Evolutionary conservation across 331 rosid genomes (phyloP).

Genomic region (Cydonia oblonga): DNA sequence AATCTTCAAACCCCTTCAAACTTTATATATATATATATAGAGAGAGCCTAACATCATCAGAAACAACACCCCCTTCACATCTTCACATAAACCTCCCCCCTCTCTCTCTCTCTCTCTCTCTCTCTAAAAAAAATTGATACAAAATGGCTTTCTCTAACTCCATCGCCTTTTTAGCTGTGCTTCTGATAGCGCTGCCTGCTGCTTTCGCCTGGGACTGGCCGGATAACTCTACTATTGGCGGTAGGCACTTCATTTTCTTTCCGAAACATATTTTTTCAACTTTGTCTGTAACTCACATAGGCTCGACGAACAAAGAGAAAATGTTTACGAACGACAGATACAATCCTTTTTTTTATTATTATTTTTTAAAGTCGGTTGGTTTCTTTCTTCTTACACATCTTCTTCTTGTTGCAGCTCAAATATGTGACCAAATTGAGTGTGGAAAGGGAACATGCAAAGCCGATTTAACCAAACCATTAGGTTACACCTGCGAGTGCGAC

Average conservation of each 20-base stretch:
- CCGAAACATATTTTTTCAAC: neutral
- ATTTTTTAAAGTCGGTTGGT: neutral
- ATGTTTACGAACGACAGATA: neutral
- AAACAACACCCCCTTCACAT: neutral
- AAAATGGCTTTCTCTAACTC: conserved; percentile 39
- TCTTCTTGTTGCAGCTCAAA: conserved; percentile 23
- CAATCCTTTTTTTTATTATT: no score
- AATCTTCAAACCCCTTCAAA: no score
- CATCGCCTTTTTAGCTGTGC: conserved; percentile 18
- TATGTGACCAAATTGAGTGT: conserved; percentile 57
- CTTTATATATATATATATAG: neutral
- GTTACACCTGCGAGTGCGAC: conserved; percentile 49
- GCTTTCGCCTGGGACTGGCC: conserved; percentile 11
- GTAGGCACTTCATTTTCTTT: conserved; percentile 12
- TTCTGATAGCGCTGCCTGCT: conserved; percentile 30
- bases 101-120: neutral
- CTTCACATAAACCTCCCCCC: neutral
- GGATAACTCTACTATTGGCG: neutral
- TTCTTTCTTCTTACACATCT: neutral
- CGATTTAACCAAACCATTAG: conserved; percentile 16
- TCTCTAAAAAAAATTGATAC: neutral
- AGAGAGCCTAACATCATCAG: neutral
- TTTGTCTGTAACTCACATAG: neutral
- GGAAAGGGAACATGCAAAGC: conserved; percentile 56
- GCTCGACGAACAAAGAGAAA: neutral